Base-by-base conservation (phyloP, 2,329 filamentous ascomycete genomes). In the Aureobasidium sp. region DNA sequence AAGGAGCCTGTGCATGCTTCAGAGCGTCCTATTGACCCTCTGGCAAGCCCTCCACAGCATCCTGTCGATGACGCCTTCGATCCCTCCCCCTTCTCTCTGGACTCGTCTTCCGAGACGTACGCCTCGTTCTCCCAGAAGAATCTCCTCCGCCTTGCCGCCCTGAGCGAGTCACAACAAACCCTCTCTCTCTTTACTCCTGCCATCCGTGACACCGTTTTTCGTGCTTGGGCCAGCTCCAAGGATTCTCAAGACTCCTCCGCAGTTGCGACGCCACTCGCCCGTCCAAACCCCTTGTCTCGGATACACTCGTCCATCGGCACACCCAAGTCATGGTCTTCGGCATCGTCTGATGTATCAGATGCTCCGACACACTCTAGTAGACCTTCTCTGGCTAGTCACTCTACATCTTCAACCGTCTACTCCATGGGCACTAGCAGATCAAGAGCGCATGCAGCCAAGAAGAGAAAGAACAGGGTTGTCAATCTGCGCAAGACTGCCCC, bases 91-190 rank as follows among this genome's bases (percentile, higher is more conserved):
- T 77, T 96, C 59, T 88, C 89, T 0, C 79, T 96, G 9, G 90
- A 97, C 66, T 86, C 88, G 19, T 85, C 88, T 4, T 82, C 88
- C 7, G 92, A 96, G 71, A 85, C 88, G 22, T 91, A 96, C 72
- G 91, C 91, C 0, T 82, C 96, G 6, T 97, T 99, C 73, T 97
- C 93, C 0, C 91, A 96, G 71, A 96, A 96, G 81, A 97, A 96
- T 69, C 79, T 97, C 40, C 76, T 96, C 27, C 87, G 90, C 56
- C 79, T 99, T 14, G 90, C 89, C 27, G 85, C 90, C 0, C 78
- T 99, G 62, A 91, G 85, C 4, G 89, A 96, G 70, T 96, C 91
- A 2, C 91, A 97, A 69, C 86, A 90, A 52, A 97, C 94, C 0
- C 77, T 97, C 37, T 96, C 92, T 5, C 79, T 97, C 0, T 96